phyloP scores from a whole-genome alignment of 257 asterid genomes.

The Cinchona pubescens region DNA sequence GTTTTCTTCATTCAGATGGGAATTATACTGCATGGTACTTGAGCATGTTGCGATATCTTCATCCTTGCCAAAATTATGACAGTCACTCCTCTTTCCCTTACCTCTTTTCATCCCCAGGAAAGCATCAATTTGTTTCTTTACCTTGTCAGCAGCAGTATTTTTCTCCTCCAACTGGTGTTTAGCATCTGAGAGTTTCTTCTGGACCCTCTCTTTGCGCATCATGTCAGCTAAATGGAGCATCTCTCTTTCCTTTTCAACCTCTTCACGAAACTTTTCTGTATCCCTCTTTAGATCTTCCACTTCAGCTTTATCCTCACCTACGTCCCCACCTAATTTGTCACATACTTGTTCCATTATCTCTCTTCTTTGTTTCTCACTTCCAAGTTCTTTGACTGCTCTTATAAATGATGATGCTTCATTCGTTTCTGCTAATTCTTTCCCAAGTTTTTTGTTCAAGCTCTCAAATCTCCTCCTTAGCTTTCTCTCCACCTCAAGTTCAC shows the following conservation, averaged over 20 bases:
- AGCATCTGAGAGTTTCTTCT: slow-evolving; percentile 51
- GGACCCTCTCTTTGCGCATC: slow-evolving; percentile 54
- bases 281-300: slow-evolving; percentile 50
- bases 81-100: slow-evolving; percentile 22
- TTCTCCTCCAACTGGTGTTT: slow-evolving; percentile 63
- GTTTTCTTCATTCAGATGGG: slow-evolving; percentile 30
- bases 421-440: slow-evolving; percentile 62
- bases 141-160: slow-evolving; percentile 59
- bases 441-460: slow-evolving; percentile 80
- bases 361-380: slow-evolving; percentile 73
- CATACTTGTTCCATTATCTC: slow-evolving; percentile 66
- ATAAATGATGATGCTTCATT: slow-evolving; percentile 55
- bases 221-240: slow-evolving; percentile 56
- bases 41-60: slow-evolving; percentile 32
- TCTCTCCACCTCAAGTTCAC: slow-evolving; percentile 72
- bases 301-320: slow-evolving; percentile 54
- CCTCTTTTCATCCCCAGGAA: slow-evolving; percentile 56
- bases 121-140: slow-evolving; percentile 70
- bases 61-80: slow-evolving; percentile 24
- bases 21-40: slow-evolving; percentile 28
- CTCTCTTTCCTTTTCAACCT: slow-evolving; percentile 62
- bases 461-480: slow-evolving; percentile 67
- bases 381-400: slow-evolving; percentile 60
- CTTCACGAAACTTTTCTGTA: slow-evolving; percentile 44
- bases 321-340: slow-evolving; percentile 59